Evolutionary conservation across 352 stramenopile species (phyloP), one percentile per base, ranked within the genome.

Genomic region (Elongisporangium undulatum): DNA sequence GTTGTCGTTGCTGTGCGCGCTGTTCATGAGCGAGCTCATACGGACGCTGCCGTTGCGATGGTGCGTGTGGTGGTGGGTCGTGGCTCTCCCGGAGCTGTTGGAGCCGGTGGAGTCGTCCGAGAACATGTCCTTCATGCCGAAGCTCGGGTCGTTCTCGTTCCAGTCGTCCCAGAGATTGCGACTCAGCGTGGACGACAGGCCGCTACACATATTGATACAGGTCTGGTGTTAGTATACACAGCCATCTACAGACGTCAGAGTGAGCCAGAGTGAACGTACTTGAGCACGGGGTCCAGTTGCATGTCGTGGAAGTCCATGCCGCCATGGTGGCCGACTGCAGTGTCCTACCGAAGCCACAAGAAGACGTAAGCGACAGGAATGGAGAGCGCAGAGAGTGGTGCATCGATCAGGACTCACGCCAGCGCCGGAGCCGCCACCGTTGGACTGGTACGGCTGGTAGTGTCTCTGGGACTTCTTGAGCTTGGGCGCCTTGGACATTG

Each of bases 161-260:
- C 86, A 95, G 68, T 95, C 86, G 58, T 93, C 84, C 86, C 86
- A 95, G 20, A 95, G 66, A 63, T 95, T 95, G 48, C 86, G 82
- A 49, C 82, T 92, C 64, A 92, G 68, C 41, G 77, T 89, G n/a
- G 80, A 89, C 54, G 84, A 88, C 7, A 94, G 71, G 3, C 82
- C 86, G 13, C 86, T 95, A 55, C 23, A 56, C 12, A 55, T 21
- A 9, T 29, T 51, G 9, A 56, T 53, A 34, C 19, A 63, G 54
- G 13, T 66, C 26, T 24, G 60, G 49, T 60, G 41, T 2, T 9
- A 54, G 24, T 45, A 56, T 41, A 50, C 13, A 20, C 23, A 56
- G 10, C 12, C n/a, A 55, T 61, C 2, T 5, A 26, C 5, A n/a
- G 2, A 8, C 2, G 3, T 20, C 21, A 9, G 10, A 4, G n/a